Percentiles rank a stretch among this genome's conserved stretches.
Evolutionary conservation across 116 monocot species (phyloP).

Genomic region (Phalaenopsis hybrid): DNA sequence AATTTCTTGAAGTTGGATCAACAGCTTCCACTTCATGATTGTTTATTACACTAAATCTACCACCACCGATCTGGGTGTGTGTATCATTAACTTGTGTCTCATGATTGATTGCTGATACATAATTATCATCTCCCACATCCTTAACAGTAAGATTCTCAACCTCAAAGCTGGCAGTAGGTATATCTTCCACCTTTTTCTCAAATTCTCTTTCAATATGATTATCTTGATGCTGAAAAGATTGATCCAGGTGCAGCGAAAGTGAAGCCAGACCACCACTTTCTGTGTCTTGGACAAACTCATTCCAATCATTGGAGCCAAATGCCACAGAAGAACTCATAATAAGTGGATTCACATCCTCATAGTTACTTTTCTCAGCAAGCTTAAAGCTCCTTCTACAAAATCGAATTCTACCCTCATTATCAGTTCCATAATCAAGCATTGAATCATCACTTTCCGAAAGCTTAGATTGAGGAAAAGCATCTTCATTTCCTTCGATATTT

Average conservation of each 20-base stretch:
- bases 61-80: not conserved
- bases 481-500: slow-evolving; percentile 7
- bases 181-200: slow-evolving; percentile 1
- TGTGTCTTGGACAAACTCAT: slow-evolving; percentile 49
- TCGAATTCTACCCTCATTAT: slow-evolving; percentile 14
- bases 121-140: not conserved
- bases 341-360: slow-evolving; percentile 26
- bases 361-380: not conserved
- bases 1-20: not conserved
- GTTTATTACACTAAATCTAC: not conserved
- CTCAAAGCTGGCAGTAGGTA: not conserved
- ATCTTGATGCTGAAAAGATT: slow-evolving; percentile 6
- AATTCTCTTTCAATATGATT: slow-evolving; percentile 1
- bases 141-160: not conserved
- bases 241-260: slow-evolving; percentile 16
- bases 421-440: slow-evolving; percentile 30
- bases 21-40: not conserved
- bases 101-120: slow-evolving; percentile 3
- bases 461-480: slow-evolving; percentile 6
- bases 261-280: slow-evolving; percentile 15
- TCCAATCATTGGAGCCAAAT: slow-evolving; percentile 67
- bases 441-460: slow-evolving; percentile 37
- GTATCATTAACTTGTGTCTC: not conserved
- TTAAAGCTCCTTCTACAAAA: slow-evolving; percentile 1
- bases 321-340: slow-evolving; percentile 56